Evolutionary conservation across 768 basidiomycete species (phyloP).

Genomic region (Royoungia palumana): DNA sequence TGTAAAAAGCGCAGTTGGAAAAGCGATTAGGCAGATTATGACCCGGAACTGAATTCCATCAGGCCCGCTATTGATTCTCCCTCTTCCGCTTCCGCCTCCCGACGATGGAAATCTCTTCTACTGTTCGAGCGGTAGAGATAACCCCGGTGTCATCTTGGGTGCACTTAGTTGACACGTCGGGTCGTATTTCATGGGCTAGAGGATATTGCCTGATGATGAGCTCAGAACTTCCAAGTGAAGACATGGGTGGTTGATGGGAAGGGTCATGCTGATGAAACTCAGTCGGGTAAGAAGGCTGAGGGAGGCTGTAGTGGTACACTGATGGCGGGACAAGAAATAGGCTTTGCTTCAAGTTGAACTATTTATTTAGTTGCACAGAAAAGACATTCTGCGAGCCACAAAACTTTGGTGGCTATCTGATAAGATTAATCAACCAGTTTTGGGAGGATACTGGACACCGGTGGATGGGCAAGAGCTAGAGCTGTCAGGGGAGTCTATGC

Average conservation of each 20-base stretch:
- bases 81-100: slow-evolving; percentile 40
- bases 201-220: slow-evolving; percentile 42
- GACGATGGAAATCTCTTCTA: slow-evolving; percentile 62
- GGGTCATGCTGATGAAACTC: slow-evolving; percentile 31
- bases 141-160: slow-evolving; percentile 34
- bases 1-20: slow-evolving; percentile 45
- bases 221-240: slow-evolving; percentile 47
- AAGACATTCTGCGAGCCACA: background rate
- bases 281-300: background rate
- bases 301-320: background rate
- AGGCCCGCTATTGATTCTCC: slow-evolving; percentile 58
- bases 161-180: slow-evolving; percentile 24
- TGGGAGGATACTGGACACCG: slow-evolving; percentile 60
- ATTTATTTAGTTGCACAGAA: background rate
- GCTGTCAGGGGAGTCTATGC: background rate
- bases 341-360: background rate
- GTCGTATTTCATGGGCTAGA: slow-evolving; percentile 33
- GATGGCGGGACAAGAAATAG: background rate
- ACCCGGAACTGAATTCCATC: slow-evolving; percentile 67
- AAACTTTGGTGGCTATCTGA: background rate
- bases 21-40: slow-evolving; percentile 1
- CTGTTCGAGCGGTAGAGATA: slow-evolving; percentile 56
- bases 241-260: slow-evolving; percentile 43
- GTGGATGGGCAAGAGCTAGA: slow-evolving; percentile 48
- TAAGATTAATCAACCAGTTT: slow-evolving; percentile 29